A percentile compares a stretch with the other conserved stretches of the same genome.
Conservation (phyloP, 305 asterid genomes). For the Petunia hybrid region DNA sequence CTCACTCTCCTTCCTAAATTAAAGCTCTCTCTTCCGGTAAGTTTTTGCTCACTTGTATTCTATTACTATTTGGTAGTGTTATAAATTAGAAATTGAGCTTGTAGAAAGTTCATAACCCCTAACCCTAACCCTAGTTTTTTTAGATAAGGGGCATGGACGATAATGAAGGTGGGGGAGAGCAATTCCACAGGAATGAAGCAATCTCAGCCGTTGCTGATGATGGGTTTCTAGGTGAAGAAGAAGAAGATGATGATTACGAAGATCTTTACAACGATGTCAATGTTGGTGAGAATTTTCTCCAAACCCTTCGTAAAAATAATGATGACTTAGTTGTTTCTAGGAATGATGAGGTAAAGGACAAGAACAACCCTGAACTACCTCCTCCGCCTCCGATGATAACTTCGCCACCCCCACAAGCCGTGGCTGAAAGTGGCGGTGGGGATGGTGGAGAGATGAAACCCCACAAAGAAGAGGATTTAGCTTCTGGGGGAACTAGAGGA, state of each 20-base stretch:
- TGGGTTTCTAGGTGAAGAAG: constrained; percentile 64
- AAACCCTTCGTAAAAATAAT: constrained; percentile 63
- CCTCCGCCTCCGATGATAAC: constrained; percentile 28
- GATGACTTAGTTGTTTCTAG: constrained; percentile 48
- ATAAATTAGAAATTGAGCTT: background rate
- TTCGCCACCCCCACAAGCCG: constrained; percentile 36
- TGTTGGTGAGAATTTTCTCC: constrained; percentile 81
- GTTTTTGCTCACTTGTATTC: too few species aligned
- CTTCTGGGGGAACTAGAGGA: constrained; percentile 49
- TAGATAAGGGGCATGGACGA: constrained; percentile 59
- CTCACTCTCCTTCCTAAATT: too few species aligned
- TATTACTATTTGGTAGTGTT: background rate
- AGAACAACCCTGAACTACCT: constrained; percentile 35
- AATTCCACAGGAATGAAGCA: constrained; percentile 71
- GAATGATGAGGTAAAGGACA: constrained; percentile 47
- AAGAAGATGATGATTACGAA: constrained; percentile 87
- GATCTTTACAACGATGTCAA: constrained; percentile 90
- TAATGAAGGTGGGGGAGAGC: constrained; percentile 61
- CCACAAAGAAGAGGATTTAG: constrained; percentile 48
- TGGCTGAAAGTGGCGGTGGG: constrained; percentile 46
- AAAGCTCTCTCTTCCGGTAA: too few species aligned
- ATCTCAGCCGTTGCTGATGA: constrained; percentile 87
- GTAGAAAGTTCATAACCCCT: background rate
- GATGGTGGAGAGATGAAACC: constrained; percentile 29
- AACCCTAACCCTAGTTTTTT: constrained; percentile 47